Conservation (phyloP, 352 stramenopile species). For the Globisporangium echinulatum region DNA sequence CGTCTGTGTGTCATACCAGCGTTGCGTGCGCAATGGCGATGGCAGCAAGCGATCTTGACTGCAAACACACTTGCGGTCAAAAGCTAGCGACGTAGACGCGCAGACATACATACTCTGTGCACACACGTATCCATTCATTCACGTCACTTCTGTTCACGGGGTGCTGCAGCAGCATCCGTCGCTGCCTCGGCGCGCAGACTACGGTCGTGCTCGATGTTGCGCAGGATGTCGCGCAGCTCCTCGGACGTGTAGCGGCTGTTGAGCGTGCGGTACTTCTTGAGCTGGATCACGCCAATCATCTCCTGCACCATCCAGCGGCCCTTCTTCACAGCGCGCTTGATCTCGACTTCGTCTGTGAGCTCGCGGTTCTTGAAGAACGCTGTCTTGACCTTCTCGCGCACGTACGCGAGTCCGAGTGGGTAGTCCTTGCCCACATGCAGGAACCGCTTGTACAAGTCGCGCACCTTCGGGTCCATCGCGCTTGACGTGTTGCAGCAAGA, state of each 20-base stretch:
- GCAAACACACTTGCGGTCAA: too few species aligned
- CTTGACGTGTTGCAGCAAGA: not conserved
- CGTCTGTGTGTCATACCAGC: too few species aligned
- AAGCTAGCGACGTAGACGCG: too few species aligned
- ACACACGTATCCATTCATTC: too few species aligned
- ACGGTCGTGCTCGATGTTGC: conserved; percentile 16
- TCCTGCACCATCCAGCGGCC: conserved; percentile 93
- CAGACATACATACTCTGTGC: too few species aligned
- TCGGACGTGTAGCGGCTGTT: conserved; percentile 88
- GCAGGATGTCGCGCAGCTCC: conserved; percentile 45
- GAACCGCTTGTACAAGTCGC: conserved; percentile 94
- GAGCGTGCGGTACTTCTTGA: conserved; percentile 97
- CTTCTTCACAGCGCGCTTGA: conserved; percentile 85
- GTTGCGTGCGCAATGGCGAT: too few species aligned
- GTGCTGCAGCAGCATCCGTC: too few species aligned
- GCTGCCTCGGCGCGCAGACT: conserved; percentile 24
- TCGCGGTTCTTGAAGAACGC: conserved; percentile 86
- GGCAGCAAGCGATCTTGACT: too few species aligned
- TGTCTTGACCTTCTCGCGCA: conserved; percentile 88
- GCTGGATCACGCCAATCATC: conserved; percentile 95
- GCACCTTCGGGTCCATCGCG: conserved; percentile 89
- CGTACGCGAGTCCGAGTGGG: conserved; percentile 88
- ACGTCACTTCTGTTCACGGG: too few species aligned
- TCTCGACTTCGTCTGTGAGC: conserved; percentile 38
- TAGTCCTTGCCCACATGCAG: conserved; percentile 94